Percentiles rank a stretch among this genome's conserved stretches.
phyloP scores from a whole-genome alignment of 2,329 filamentous ascomycete species.

The Thelonectria blattea region DNA sequence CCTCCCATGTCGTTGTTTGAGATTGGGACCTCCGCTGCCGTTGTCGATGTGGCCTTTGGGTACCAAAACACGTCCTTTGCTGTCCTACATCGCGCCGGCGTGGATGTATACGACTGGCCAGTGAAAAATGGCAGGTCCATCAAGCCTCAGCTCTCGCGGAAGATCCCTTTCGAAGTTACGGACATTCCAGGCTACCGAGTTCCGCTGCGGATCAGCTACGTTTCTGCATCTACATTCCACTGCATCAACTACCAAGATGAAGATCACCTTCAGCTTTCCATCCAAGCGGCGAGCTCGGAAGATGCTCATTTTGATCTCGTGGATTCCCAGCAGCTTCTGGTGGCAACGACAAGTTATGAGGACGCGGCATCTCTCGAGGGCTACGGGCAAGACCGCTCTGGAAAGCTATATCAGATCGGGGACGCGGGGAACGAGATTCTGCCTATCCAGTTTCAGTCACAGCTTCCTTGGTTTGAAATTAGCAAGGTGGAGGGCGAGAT shows the following conservation, averaged over 20 bases:
- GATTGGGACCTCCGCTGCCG: constrained; percentile 64
- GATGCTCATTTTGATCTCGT: constrained; percentile 26
- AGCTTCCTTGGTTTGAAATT: constrained; percentile 61
- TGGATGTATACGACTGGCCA: constrained; percentile 75
- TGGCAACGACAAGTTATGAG: constrained; percentile 44
- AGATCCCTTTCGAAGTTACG: constrained; percentile 46
- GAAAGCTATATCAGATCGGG: constrained; percentile 51
- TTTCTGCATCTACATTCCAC: constrained; percentile 37
- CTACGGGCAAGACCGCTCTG: constrained; percentile 54
- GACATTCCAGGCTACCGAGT: constrained; percentile 31
- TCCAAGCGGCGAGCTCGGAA: constrained; percentile 25
- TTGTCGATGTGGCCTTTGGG: constrained; percentile 78
- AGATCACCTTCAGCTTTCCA: constrained; percentile 32
- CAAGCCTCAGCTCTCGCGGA: constrained; percentile 49
- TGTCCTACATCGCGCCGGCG: constrained; percentile 69
- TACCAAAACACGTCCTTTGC: constrained; percentile 69
- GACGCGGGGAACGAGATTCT: constrained; percentile 43
- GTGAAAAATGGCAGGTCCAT: constrained; percentile 60
- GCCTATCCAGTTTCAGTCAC: constrained; percentile 48
- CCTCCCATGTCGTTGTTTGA: constrained; percentile 92
- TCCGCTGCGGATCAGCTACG: constrained; percentile 44
- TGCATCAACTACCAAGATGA: constrained; percentile 41
- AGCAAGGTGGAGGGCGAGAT: constrained; percentile 50
- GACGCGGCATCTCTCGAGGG: constrained; percentile 39
- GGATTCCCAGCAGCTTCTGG: constrained; percentile 30